phyloP scores from a whole-genome alignment of 805 yeast genomes.

The Candida chilensis region DNA sequence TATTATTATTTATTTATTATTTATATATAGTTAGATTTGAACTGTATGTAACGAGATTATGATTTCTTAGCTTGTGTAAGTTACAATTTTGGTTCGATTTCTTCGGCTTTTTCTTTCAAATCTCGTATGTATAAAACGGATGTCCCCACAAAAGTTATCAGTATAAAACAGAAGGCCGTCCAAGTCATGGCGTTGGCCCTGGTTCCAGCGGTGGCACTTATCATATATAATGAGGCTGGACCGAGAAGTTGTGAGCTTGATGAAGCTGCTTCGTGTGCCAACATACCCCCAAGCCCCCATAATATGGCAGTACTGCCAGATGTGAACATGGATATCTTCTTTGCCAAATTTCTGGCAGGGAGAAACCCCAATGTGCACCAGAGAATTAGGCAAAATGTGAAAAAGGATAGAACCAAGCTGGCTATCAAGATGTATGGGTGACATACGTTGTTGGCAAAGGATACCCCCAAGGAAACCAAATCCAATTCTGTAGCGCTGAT shows the following conservation, averaged over 20 bases:
- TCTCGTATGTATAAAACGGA: slow-evolving; percentile 23
- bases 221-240: slow-evolving; percentile 39
- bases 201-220: slow-evolving; percentile 32
- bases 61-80: too few species aligned
- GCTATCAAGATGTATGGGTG: slow-evolving; percentile 48
- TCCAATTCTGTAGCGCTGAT: slow-evolving; percentile 16
- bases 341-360: slow-evolving; percentile 25
- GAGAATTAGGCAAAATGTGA: slow-evolving; percentile 27
- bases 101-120: slow-evolving; percentile 10
- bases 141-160: slow-evolving; percentile 28
- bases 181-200: slow-evolving; percentile 54
- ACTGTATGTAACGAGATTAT: too few species aligned
- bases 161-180: slow-evolving; percentile 44
- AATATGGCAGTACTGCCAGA: slow-evolving; percentile 28
- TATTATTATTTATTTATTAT: too few species aligned
- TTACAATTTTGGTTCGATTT: too few species aligned
- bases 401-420: slow-evolving; percentile 30
- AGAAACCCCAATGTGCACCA: slow-evolving; percentile 39
- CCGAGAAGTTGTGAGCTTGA: slow-evolving; percentile 34
- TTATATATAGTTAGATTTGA: too few species aligned
- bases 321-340: slow-evolving; percentile 15
- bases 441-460: slow-evolving; percentile 34
- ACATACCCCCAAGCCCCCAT: slow-evolving; percentile 62
- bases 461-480: slow-evolving; percentile 34
- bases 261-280: slow-evolving; percentile 48